Conservation (phyloP, 2,329 filamentous ascomycete species). For the Magnaporthiopsis incrustans region DNA sequence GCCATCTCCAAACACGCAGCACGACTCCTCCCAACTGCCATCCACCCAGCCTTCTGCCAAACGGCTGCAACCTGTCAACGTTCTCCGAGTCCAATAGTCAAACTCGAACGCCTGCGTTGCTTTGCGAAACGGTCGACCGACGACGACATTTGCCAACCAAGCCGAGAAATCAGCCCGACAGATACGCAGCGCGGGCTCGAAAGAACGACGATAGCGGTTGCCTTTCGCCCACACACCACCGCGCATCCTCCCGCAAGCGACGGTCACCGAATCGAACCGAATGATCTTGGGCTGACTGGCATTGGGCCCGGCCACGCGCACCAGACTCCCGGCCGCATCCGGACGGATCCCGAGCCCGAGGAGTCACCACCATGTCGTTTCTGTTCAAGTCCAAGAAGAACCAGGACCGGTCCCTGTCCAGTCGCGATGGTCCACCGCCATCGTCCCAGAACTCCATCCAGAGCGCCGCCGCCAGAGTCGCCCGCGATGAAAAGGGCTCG, state of each 20-base stretch:
- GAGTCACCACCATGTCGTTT: conserved; percentile 58
- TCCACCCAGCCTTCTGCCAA: conserved; percentile 16
- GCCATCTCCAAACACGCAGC: conserved; percentile 33
- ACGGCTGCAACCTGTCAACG: background rate
- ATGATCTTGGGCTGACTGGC: conserved; percentile 5
- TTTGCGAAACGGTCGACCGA: background rate
- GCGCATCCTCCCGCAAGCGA: background rate
- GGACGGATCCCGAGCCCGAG: background rate
- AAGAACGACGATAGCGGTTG: background rate
- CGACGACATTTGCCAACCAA: background rate
- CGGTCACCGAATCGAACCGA: background rate
- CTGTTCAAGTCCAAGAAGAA: conserved; percentile 77
- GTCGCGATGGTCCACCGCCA: conserved; percentile 41
- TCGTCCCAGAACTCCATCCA: conserved; percentile 41
- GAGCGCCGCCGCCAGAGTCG: conserved; percentile 38
- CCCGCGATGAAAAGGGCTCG: conserved; percentile 47
- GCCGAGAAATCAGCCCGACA: background rate
- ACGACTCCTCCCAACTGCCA: conserved; percentile 19
- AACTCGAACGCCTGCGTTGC: background rate
- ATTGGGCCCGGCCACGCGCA: conserved; percentile 6
- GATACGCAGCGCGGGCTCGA: too few species aligned
- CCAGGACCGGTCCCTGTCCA: conserved; percentile 52
- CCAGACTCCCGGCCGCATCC: conserved; percentile 2
- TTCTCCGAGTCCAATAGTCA: background rate
- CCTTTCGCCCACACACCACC: background rate